Percentiles rank a stretch among this genome's conserved stretches.
Evolutionary conservation across 2,329 filamentous ascomycete genomes (phyloP).

Genomic region (Neopestalotiopsis clavispora): DNA sequence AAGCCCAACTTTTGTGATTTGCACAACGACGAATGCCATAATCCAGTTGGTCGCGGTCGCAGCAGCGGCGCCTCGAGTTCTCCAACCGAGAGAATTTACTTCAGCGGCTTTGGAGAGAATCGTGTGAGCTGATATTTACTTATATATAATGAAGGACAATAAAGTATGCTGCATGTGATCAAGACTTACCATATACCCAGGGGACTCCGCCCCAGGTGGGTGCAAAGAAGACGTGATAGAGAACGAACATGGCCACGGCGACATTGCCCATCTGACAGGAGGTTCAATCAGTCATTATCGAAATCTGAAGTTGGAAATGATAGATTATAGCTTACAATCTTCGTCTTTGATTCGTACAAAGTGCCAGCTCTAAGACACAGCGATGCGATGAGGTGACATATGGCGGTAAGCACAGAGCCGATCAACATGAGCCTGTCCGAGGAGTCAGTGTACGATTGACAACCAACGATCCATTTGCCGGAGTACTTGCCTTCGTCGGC

Average conservation of each 20-base stretch:
- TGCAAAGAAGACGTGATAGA: conserved; percentile 48
- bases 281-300: neutral
- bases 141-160: no score
- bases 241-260: conserved; percentile 46
- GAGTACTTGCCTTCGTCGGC: conserved; percentile 41
- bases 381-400: conserved; percentile 43
- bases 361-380: conserved; percentile 37
- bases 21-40: conserved; percentile 46
- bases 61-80: conserved; percentile 46
- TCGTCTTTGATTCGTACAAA: conserved; percentile 33
- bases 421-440: conserved; percentile 43
- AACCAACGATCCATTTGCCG: neutral
- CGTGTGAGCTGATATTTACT: no score
- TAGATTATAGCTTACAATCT: conserved; percentile 24
- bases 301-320: neutral
- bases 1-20: conserved; percentile 49
- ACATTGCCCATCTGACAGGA: conserved; percentile 40
- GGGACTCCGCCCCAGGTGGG: conserved; percentile 43
- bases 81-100: conserved; percentile 47
- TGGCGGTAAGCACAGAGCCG: conserved; percentile 39
- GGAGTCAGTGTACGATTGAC: neutral
- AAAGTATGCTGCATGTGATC: no score
- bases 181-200: conserved; percentile 41
- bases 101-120: conserved; percentile 33
- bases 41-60: conserved; percentile 52